These are phyloP conservation scores for Lactarius pseudohatsudake DNA, from an alignment of 768 basidiomycete species.

Conservation along the genomic window DNA sequence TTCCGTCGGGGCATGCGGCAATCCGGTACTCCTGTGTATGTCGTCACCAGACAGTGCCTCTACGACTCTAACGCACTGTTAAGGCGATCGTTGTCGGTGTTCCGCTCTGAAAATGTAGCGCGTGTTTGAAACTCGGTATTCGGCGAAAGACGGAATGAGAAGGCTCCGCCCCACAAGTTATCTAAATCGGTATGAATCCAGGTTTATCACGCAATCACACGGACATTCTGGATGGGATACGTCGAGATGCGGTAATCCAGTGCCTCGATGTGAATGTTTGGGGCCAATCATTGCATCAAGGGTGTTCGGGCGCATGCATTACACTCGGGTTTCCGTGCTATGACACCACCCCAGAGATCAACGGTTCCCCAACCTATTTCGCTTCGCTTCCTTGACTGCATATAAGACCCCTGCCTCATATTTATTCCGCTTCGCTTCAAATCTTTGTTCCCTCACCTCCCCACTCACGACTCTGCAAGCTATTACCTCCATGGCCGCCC, in stretches of 20 bases:
- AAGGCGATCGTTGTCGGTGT: neutral
- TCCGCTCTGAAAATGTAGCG: neutral
- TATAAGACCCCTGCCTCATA: conserved; percentile 3
- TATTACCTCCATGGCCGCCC: conserved; percentile 18
- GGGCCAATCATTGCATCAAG: neutral
- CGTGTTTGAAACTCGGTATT: neutral
- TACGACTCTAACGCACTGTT: neutral
- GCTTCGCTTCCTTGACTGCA: neutral
- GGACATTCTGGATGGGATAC: neutral
- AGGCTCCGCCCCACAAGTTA: neutral
- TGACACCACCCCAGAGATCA: conserved; percentile 20
- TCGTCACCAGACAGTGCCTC: neutral
- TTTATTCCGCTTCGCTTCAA: neutral
- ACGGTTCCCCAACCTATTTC: conserved; percentile 15
- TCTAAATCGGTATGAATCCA: neutral
- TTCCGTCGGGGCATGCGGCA: neutral
- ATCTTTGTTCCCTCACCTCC: neutral
- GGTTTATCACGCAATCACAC: conserved; percentile 12
- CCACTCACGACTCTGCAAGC: neutral
- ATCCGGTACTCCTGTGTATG: neutral
- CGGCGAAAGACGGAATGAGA: conserved; percentile 7
- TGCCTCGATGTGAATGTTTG: conserved; percentile 8
- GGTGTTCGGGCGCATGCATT: conserved; percentile 6
- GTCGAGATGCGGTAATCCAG: neutral
- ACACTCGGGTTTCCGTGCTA: conserved; percentile 11